Evolutionary conservation across 1,284 basidiomycete genomes (phyloP), one percentile per base, ranked within the genome.

Genomic region (Pseudozyma sp.): DNA sequence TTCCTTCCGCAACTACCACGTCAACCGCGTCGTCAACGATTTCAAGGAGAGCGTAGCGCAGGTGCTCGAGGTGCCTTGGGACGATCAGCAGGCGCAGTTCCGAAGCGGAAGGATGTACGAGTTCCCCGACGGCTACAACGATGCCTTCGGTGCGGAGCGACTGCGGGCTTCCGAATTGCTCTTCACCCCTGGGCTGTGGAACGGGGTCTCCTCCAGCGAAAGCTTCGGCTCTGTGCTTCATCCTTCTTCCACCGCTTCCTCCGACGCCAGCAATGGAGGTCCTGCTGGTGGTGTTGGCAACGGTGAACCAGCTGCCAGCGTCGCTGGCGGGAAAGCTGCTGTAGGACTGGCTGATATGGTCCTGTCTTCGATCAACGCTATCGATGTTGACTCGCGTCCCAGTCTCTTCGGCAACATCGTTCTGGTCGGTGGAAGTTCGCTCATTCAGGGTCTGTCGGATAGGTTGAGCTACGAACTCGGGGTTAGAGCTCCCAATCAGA

Each of bases 71-170:
- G 89, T 91, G 75, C 91, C 91, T 10, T 96, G 93, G 92, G 93
- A 94, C 79, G 93, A 95, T 53, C 89, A 92, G 91, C 75, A 79
- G 47, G 81, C 81, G 9, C 66, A 72, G 47, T 74, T 50, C 61
- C 62, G 70, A 13, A 57, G 53, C n/a, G 70, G 70, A 49, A 54
- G 85, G 49, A 81, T 85, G 54, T 99, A 95, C 86, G 97, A 99
- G 86, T 98, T 99, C 87, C 94, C 97, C 0, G 94, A 94, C 48
- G 97, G 97, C 3, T 97, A 91, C 86, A 94, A 91, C 82, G 89
- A 90, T 37, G 90, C 90, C 80, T 98, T 95, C 85, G 92, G 92
- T 4, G 81, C 89, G 16, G 93, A 96, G 80, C 89, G 96, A 35
- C 93, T 91, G 85, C 87, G 88, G 58, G 90, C 94, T 39, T 92